Evolutionary conservation across 345 rosid genomes (phyloP).

Genomic region (Leavenworthia alabamica): DNA sequence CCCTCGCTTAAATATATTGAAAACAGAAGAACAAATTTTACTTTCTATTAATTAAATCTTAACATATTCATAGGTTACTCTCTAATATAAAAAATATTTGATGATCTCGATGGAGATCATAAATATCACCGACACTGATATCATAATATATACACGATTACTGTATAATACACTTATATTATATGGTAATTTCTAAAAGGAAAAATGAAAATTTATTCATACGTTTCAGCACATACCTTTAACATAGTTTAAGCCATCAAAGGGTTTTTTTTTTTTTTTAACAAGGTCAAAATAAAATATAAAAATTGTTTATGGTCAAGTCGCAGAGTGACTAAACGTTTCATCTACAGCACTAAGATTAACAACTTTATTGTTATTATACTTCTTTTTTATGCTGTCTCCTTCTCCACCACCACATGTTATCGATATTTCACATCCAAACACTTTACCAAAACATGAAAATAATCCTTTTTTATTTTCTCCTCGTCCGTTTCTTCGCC

Average conservation of each 20-base stretch:
- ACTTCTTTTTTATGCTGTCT: slow-evolving; percentile 32
- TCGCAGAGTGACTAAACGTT: slow-evolving; percentile 26
- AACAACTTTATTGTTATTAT: slow-evolving; percentile 32
- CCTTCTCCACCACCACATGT: slow-evolving; percentile 62
- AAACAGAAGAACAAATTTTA: too few species aligned
- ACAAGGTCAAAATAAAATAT: neutral
- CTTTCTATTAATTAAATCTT: too few species aligned
- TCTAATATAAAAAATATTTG: too few species aligned
- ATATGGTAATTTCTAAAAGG: neutral
- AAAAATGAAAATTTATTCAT: neutral
- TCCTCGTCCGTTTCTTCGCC: slow-evolving; percentile 10
- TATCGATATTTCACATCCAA: slow-evolving; percentile 76
- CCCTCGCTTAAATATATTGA: too few species aligned
- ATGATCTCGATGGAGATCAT: too few species aligned
- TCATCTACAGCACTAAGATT: slow-evolving; percentile 48
- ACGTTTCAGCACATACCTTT: neutral
- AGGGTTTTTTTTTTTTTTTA: too few species aligned
- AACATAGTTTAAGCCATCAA: neutral
- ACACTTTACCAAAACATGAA: slow-evolving; percentile 72
- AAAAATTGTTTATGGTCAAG: neutral
- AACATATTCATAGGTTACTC: too few species aligned
- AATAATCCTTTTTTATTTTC: slow-evolving; percentile 40
- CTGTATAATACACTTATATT: too few species aligned
- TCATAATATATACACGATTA: too few species aligned
- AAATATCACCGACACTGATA: too few species aligned